Percentiles rank a stretch among this genome's conserved stretches.
Conservation (phyloP, 2,329 filamentous ascomycete genomes). For the Sordariomycetes sp. region DNA sequence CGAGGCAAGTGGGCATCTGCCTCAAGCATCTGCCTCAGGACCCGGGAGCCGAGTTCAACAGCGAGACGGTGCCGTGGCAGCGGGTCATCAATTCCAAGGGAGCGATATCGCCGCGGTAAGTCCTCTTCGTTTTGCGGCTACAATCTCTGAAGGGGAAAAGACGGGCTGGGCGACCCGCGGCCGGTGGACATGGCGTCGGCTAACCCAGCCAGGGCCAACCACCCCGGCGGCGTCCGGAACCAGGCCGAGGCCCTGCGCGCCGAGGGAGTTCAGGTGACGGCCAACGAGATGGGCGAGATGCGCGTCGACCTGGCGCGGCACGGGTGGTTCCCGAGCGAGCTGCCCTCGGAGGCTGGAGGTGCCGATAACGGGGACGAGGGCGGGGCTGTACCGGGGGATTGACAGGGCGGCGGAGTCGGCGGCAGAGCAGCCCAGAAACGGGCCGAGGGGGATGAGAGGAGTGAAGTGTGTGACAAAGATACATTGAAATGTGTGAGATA, state of each 20-base stretch:
- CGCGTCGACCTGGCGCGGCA: conserved; percentile 34
- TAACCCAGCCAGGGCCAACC: neutral
- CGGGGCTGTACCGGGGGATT: neutral
- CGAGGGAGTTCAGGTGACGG: conserved; percentile 38
- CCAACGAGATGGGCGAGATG: conserved; percentile 34
- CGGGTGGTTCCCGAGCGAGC: conserved; percentile 39
- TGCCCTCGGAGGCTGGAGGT: conserved; percentile 30
- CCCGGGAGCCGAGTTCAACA: conserved; percentile 45
- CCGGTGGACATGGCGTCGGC: neutral
- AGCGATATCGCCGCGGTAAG: conserved; percentile 67
- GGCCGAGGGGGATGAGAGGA: neutral
- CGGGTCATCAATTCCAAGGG: conserved; percentile 82
- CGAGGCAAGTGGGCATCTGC: conserved; percentile 79
- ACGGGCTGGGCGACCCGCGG: no score
- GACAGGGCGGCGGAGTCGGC: neutral
- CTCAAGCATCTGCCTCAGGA: conserved; percentile 68
- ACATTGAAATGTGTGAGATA: neutral
- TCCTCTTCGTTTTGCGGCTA: neutral
- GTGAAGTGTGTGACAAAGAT: no score
- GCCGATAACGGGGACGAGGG: neutral
- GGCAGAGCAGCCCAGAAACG: neutral
- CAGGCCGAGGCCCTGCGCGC: conserved; percentile 35
- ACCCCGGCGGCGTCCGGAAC: conserved; percentile 23
- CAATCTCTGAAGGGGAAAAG: no score
- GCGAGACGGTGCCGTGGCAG: conserved; percentile 83